phyloP scores from a whole-genome alignment of 352 stramenopile species.

The Thalassiosira sp. region DNA sequence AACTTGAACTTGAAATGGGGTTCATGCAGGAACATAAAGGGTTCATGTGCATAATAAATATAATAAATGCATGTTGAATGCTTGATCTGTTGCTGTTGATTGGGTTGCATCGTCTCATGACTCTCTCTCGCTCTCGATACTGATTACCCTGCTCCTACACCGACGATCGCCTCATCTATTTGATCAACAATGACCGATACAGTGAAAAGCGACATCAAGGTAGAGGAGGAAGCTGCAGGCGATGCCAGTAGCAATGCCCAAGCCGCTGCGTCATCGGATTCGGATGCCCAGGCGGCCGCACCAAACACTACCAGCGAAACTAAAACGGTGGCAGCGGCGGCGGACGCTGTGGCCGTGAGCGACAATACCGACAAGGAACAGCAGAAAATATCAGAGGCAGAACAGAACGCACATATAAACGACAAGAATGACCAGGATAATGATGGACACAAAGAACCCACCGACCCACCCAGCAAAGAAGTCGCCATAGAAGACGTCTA shows the following conservation, averaged over 20 bases:
- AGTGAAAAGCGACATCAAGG: background rate
- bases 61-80: too few relatives aligned
- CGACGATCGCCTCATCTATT: background rate
- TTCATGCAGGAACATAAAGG: too few relatives aligned
- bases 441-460: background rate
- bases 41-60: too few relatives aligned
- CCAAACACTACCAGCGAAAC: too few relatives aligned
- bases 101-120: background rate
- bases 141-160: too few relatives aligned
- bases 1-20: too few relatives aligned
- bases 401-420: background rate
- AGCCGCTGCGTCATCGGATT: background rate
- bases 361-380: background rate
- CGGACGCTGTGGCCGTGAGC: background rate
- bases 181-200: background rate
- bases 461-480: background rate
- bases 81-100: too few relatives aligned
- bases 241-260: too few relatives aligned
- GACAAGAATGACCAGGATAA: background rate
- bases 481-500: constrained; percentile 6
- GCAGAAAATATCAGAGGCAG: too few relatives aligned
- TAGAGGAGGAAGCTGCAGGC: background rate
- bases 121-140: too few relatives aligned
- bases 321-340: background rate
- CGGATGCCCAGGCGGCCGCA: too few relatives aligned